Percentiles rank a stretch among this genome's conserved stretches.
Conservation (phyloP, 1,139 yeast species). For the Oligophagozyma castellii region DNA sequence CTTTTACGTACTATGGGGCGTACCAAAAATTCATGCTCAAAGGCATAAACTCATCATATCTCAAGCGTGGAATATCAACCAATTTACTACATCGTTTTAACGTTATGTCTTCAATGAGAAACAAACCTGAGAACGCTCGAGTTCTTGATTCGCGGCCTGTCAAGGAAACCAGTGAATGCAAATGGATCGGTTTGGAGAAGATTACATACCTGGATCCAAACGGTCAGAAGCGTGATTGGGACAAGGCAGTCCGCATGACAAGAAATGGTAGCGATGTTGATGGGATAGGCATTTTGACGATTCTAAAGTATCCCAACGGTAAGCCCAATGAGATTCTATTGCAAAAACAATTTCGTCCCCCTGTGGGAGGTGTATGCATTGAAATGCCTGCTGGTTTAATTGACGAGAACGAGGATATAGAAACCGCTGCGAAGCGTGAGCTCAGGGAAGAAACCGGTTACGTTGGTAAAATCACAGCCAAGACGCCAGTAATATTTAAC, state of each 20-base stretch:
- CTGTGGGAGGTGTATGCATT: conserved; percentile 72
- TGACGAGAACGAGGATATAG: conserved; percentile 70
- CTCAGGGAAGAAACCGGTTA: conserved; percentile 88
- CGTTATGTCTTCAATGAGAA: too few relatives aligned
- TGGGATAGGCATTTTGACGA: conserved; percentile 80
- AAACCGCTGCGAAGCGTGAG: conserved; percentile 75
- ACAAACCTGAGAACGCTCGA: conserved; percentile 28
- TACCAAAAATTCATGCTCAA: too few relatives aligned
- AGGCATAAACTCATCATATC: too few relatives aligned
- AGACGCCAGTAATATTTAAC: conserved; percentile 50
- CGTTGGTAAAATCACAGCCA: conserved; percentile 36
- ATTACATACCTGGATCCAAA: conserved; percentile 58
- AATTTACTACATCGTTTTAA: too few relatives aligned
- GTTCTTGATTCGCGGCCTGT: conserved; percentile 25
- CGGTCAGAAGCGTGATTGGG: conserved; percentile 62
- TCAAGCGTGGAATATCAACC: too few relatives aligned
- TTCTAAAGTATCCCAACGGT: conserved; percentile 36
- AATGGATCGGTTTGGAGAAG: conserved; percentile 48
- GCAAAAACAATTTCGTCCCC: conserved; percentile 87
- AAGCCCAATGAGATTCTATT: conserved; percentile 47
- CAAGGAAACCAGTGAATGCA: conserved; percentile 30
- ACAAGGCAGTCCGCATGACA: conserved; percentile 76
- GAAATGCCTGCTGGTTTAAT: conserved; percentile 93
- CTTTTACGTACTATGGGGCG: too few relatives aligned
- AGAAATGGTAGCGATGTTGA: conserved; percentile 54